A percentile compares a stretch with the other conserved stretches of the same genome.
These are phyloP conservation scores for Camellia japonica DNA, from an alignment of 148 eudicot genomes.

Conservation along the genomic window DNA sequence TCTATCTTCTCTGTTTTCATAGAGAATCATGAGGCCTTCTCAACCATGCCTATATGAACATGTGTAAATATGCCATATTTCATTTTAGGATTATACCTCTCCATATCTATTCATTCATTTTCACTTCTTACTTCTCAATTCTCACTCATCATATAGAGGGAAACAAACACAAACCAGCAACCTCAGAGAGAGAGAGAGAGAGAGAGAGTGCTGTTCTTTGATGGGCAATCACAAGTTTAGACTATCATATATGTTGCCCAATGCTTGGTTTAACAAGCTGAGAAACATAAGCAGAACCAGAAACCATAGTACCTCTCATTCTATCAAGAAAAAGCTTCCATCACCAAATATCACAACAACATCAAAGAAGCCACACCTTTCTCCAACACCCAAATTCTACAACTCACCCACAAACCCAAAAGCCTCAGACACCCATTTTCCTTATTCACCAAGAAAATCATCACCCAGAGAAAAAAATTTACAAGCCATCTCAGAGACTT, in stretches of 20 bases:
- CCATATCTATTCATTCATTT: neutral
- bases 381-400: constrained; percentile 19
- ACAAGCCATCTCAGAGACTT: constrained; percentile 42
- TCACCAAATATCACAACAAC: neutral
- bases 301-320: constrained; percentile 13
- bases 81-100: neutral
- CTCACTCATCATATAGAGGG: neutral
- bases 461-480: constrained; percentile 36
- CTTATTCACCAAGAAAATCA: constrained; percentile 35
- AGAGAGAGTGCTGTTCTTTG: neutral
- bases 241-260: constrained; percentile 51
- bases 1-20: no score
- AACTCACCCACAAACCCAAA: constrained; percentile 28
- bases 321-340: constrained; percentile 16
- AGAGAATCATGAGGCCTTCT: no score
- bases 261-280: constrained; percentile 58
- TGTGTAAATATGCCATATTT: neutral
- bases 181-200: neutral
- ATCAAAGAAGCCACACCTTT: constrained; percentile 9
- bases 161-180: constrained; percentile 3
- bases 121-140: neutral
- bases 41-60: no score
- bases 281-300: constrained; percentile 33
- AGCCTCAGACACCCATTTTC: constrained; percentile 25
- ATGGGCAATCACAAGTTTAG: constrained; percentile 49